Conservation (phyloP, 768 basidiomycete species). For the Pleurotus tuber-regium region DNA sequence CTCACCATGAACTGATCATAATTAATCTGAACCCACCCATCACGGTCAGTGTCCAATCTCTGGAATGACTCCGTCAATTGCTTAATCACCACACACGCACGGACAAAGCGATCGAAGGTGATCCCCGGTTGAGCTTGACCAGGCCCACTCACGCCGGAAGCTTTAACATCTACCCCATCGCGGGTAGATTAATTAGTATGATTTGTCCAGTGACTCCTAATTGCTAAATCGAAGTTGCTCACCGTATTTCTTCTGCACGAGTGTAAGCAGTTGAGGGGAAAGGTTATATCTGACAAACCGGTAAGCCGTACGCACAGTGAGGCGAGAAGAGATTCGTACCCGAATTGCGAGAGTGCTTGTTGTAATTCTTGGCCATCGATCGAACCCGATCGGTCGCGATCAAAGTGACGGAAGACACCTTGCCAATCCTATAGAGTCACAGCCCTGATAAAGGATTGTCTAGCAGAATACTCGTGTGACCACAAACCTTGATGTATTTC, state of each 20-base stretch:
- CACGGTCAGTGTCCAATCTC: slow-evolving; percentile 67
- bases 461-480: slow-evolving; percentile 5
- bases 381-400: slow-evolving; percentile 77
- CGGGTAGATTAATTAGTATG: slow-evolving; percentile 30
- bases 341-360: slow-evolving; percentile 72
- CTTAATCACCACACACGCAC: slow-evolving; percentile 81
- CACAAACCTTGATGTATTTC: slow-evolving; percentile 79
- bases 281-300: slow-evolving; percentile 53
- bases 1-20: slow-evolving; percentile 79
- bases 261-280: slow-evolving; percentile 57
- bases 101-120: slow-evolving; percentile 82
- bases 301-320: background rate
- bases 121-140: slow-evolving; percentile 54
- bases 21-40: slow-evolving; percentile 75
- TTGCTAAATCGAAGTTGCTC: slow-evolving; percentile 25
- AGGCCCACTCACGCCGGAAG: slow-evolving; percentile 32
- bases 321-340: slow-evolving; percentile 32
- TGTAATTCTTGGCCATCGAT: slow-evolving; percentile 71
- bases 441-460: too few species aligned
- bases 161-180: slow-evolving; percentile 57
- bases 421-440: slow-evolving; percentile 64
- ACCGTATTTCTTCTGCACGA: slow-evolving; percentile 83
- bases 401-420: slow-evolving; percentile 79
- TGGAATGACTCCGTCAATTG: slow-evolving; percentile 80
- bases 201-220: background rate